Conservation (phyloP, 495 filamentous ascomycete species). For the Annulohypoxylon stygium region DNA sequence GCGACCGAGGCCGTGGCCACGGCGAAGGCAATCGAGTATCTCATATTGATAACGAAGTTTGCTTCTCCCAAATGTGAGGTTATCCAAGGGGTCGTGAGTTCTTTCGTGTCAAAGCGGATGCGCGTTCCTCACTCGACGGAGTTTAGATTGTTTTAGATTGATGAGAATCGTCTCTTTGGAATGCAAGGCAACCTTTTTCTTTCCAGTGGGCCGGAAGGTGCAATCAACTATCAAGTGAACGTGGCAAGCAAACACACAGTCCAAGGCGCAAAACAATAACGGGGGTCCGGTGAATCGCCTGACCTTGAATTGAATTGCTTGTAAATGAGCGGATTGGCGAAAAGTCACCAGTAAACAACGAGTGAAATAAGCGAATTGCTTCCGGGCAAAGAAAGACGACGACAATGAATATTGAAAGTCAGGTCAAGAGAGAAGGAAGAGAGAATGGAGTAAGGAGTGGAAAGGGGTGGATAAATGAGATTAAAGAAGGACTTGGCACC, state of each 20-base stretch:
- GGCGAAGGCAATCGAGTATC: conserved; percentile 45
- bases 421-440: conserved; percentile 30
- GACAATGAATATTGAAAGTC: conserved; percentile 41
- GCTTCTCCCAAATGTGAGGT: conserved; percentile 7
- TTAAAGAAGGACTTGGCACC: conserved; percentile 43
- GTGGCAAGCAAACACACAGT: conserved; percentile 44
- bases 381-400: conserved; percentile 49
- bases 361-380: conserved; percentile 45
- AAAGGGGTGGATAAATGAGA: conserved; percentile 49
- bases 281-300: conserved; percentile 5
- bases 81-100: conserved; percentile 26
- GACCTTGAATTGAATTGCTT: conserved; percentile 38
- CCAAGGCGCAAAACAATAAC: conserved; percentile 34
- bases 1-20: conserved; percentile 49
- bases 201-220: conserved; percentile 26
- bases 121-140: conserved; percentile 27
- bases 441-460: conserved; percentile 39
- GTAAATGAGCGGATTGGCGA: conserved; percentile 52
- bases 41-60: conserved; percentile 45
- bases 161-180: conserved; percentile 19
- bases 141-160: conserved; percentile 25
- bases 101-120: conserved; percentile 16
- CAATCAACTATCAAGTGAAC: conserved; percentile 44
- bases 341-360: conserved; percentile 51
- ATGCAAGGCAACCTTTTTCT: conserved; percentile 19